phyloP scores from a whole-genome alignment of 352 stramenopile genomes.

The Phytophthora cactorum region DNA sequence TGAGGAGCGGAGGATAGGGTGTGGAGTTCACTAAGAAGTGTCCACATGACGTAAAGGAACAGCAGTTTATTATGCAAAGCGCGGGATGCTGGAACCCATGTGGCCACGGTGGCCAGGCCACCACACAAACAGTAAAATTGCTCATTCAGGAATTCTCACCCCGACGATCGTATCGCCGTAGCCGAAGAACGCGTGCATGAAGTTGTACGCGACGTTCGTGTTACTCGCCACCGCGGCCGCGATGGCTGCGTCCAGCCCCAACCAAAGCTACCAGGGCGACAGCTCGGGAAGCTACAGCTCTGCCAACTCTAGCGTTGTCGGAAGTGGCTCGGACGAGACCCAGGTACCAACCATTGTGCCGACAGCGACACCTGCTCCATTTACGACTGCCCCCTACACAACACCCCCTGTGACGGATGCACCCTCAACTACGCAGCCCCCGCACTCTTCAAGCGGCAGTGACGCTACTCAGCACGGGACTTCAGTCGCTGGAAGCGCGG shows the following conservation, averaged over 20 bases:
- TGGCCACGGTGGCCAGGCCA: not conserved
- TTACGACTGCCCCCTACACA: slow-evolving; percentile 7
- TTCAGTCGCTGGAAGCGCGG: not conserved
- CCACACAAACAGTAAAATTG: not conserved
- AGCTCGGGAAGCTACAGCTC: slow-evolving; percentile 8
- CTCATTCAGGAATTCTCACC: slow-evolving; percentile 15
- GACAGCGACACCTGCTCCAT: slow-evolving; percentile 19
- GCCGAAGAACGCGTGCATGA: slow-evolving; percentile 12
- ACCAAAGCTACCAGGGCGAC: slow-evolving; percentile 12
- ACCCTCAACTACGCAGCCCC: slow-evolving; percentile 1
- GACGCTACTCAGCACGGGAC: not conserved
- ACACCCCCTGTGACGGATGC: slow-evolving; percentile 6
- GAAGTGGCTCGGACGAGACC: slow-evolving; percentile 5
- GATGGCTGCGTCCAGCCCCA: slow-evolving; percentile 7
- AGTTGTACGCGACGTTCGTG: slow-evolving; percentile 16
- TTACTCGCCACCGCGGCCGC: slow-evolving; percentile 14
- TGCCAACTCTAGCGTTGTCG: slow-evolving; percentile 6
- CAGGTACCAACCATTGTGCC: slow-evolving; percentile 12
- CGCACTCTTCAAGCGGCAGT: slow-evolving; percentile 2
- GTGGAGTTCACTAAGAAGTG: not conserved
- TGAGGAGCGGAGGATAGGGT: not conserved
- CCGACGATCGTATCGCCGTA: not conserved
- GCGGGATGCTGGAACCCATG: slow-evolving; percentile 6
- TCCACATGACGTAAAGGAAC: slow-evolving; percentile 19
- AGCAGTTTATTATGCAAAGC: slow-evolving; percentile 11